Base-by-base conservation (phyloP, 495 filamentous ascomycete species). In the Pyrenula aspistea region DNA sequence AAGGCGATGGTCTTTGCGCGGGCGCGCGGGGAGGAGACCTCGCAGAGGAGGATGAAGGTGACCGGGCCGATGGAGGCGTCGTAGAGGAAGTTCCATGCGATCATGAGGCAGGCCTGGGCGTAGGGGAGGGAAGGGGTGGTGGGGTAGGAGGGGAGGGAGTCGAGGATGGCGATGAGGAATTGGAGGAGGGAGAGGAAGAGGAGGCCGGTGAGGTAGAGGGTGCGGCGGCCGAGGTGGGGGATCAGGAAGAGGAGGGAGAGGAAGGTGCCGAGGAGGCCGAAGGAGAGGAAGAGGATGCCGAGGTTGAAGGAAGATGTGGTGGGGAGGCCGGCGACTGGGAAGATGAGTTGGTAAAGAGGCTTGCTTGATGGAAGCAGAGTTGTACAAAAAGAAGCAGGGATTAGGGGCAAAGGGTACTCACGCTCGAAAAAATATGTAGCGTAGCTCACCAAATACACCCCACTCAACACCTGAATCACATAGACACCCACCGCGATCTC, bases 361-460 rank as follows among this genome's bases (percentile, higher is more conserved):
- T 42, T 42, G 31, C 15, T 42, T 8, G 31, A 4, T 4, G 15
- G 8, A 8, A 42, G 31, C 31, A 42, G 31, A 42, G 8, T 15
- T 4, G 31, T 8, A 42, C 8, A 15, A 15, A 57, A 49, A 49
- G 59, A 67, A 57, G 71, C 71, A 31, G 69, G 68, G 54, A 73
- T 72, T 11, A 71, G 60, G 58, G 70, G 47, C 25, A n/a, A n/a
- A n/a, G n/a, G n/a, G n/a, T n/a, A 42, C 31, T 57, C 49, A 42
- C 48, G 76, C 54, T 77, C 71, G 65, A 84, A 85, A 68, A 88
- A 85, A 51, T 83, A 84, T 0, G 82, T 85, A 0, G 77, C 77
- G 54, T 81, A 84, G 24, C 78, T 77, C 12, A 68, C 64, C 36
- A 68, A 65, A 50, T 57, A 56, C 31, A 62, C 68, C 0, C 71